Evolutionary conservation across 345 rosid species (phyloP).

Genomic region (Trapa incisa): DNA sequence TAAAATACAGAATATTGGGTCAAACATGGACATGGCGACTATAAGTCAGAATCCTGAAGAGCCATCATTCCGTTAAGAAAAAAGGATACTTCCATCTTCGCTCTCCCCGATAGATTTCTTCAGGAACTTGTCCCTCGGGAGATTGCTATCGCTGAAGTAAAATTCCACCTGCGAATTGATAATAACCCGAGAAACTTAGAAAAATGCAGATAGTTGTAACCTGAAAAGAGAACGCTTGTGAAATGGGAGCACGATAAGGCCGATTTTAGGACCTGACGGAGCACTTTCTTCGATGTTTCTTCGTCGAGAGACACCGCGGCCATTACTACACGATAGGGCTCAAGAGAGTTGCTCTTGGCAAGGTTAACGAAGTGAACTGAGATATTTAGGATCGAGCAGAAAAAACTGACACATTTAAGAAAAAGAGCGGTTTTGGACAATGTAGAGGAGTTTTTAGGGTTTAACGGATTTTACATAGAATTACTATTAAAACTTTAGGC

Average conservation of each 20-base stretch:
- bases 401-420: too few relatives aligned
- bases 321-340: slow-evolving; percentile 23
- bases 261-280: slow-evolving; percentile 33
- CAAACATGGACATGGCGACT: not conserved
- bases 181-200: not conserved
- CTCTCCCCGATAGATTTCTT: slow-evolving; percentile 46
- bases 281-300: slow-evolving; percentile 49
- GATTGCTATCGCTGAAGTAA: slow-evolving; percentile 90
- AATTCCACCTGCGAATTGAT: slow-evolving; percentile 57
- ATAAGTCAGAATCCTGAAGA: too few relatives aligned
- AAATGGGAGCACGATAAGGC: not conserved
- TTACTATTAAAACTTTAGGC: too few relatives aligned
- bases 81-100: slow-evolving; percentile 77
- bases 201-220: not conserved
- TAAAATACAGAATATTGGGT: not conserved
- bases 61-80: not conserved
- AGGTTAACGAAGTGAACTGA: not conserved
- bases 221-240: not conserved
- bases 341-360: not conserved
- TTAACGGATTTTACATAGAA: too few relatives aligned
- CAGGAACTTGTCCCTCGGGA: slow-evolving; percentile 70
- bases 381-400: not conserved
- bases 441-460: too few relatives aligned
- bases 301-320: slow-evolving; percentile 49
- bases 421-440: too few relatives aligned